Conservation (phyloP, 2,329 filamentous ascomycete genomes). For the Ophiostoma ips region DNA sequence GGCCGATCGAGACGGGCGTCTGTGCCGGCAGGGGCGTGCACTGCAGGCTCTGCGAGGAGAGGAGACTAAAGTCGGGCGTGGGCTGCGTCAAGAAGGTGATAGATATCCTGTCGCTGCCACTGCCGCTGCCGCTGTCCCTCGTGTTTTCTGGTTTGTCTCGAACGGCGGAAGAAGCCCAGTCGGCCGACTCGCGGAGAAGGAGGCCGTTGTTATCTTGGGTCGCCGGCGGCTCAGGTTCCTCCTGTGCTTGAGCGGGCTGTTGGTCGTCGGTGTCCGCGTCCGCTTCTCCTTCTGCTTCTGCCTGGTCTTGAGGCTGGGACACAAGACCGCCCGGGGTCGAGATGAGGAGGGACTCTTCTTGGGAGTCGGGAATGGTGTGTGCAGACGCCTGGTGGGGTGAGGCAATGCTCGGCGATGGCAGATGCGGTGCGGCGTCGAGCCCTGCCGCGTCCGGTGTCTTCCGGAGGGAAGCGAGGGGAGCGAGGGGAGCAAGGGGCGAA, state of each 20-base stretch:
- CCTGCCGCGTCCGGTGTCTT: neutral
- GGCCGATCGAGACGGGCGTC: neutral
- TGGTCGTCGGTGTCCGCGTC: neutral
- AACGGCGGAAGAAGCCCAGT: slow-evolving; percentile 1
- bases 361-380: slow-evolving; percentile 10
- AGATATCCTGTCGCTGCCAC: neutral
- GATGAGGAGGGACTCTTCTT: neutral
- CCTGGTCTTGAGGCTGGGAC: neutral
- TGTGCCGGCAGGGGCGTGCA: neutral
- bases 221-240: neutral
- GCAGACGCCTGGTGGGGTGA: neutral
- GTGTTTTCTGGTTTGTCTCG: neutral
- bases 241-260: neutral
- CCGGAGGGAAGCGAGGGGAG: no score
- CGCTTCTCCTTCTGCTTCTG: neutral
- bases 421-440: no score
- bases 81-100: slow-evolving; percentile 13
- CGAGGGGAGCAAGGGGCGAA: no score
- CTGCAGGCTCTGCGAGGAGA: neutral
- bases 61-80: slow-evolving; percentile 5
- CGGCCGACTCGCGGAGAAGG: slow-evolving; percentile 3
- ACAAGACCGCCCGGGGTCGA: neutral
- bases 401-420: no score
- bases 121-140: neutral
- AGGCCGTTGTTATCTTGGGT: neutral